Evolutionary conservation across 1,284 basidiomycete genomes (phyloP).

Genomic region (Moesziomyces sp.): DNA sequence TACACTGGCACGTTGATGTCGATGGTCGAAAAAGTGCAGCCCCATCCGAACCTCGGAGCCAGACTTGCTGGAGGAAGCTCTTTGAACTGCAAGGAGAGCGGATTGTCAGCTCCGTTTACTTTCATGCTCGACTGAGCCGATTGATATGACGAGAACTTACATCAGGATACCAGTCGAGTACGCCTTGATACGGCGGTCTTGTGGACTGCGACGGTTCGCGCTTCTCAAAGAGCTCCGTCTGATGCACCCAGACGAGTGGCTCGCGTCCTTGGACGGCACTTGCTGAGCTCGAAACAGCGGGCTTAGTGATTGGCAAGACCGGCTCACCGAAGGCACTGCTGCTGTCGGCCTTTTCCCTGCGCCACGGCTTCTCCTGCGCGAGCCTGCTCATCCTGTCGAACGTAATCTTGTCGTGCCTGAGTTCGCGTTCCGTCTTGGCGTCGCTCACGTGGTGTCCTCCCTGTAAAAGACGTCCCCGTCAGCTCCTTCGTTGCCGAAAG

Average conservation of each 20-base stretch:
- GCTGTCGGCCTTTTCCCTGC: not conserved
- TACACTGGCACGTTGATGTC: constrained; percentile 60
- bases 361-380: constrained; percentile 21
- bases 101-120: not conserved
- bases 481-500: not conserved
- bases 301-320: not conserved
- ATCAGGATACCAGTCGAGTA: constrained; percentile 57
- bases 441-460: constrained; percentile 53
- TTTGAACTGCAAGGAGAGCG: constrained; percentile 19
- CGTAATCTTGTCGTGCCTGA: constrained; percentile 41
- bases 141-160: constrained; percentile 16
- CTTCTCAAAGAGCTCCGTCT: constrained; percentile 48
- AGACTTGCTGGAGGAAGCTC: constrained; percentile 15
- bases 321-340: not conserved
- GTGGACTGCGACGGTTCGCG: not conserved
- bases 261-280: constrained; percentile 1
- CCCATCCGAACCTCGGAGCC: constrained; percentile 14
- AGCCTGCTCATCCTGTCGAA: constrained; percentile 40
- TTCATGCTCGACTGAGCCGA: not conserved
- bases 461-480: constrained; percentile 4
- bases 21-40: constrained; percentile 54
- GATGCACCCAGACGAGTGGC: constrained; percentile 57
- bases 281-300: too few relatives aligned
- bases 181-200: constrained; percentile 21
- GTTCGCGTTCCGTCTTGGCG: constrained; percentile 30